phyloP scores from a whole-genome alignment of 176 grass and related monocot genomes.

The Oryza nivara region DNA sequence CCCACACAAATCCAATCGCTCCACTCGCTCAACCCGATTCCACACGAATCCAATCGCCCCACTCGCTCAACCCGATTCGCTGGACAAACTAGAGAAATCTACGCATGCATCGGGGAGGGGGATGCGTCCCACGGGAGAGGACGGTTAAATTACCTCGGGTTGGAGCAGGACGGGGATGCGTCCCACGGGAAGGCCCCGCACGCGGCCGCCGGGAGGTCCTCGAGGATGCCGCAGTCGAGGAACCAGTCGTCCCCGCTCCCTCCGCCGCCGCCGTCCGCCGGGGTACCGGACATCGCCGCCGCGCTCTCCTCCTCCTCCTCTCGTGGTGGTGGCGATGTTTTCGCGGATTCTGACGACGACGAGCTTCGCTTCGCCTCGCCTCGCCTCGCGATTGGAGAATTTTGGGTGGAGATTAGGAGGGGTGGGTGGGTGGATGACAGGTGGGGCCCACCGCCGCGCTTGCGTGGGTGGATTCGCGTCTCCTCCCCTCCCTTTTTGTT shows the following conservation, averaged over 20 bases:
- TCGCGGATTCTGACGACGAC: background rate
- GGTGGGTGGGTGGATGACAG: background rate
- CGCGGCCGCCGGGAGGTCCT: slow-evolving; percentile 51
- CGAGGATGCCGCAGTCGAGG: slow-evolving; percentile 59
- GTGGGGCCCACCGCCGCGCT: background rate
- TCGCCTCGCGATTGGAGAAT: background rate
- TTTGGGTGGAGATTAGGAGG: background rate
- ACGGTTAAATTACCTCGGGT: slow-evolving; percentile 39
- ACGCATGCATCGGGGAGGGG: slow-evolving; percentile 35
- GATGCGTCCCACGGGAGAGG: slow-evolving; percentile 50
- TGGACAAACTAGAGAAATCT: background rate
- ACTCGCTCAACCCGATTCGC: background rate
- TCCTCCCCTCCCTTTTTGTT: background rate
- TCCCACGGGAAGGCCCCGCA: slow-evolving; percentile 58
- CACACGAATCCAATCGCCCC: too few relatives aligned
- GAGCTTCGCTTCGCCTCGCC: too few relatives aligned
- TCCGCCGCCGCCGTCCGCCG: slow-evolving; percentile 24
- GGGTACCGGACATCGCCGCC: slow-evolving; percentile 49
- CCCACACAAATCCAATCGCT: too few relatives aligned
- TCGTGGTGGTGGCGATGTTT: slow-evolving; percentile 6
- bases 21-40: background rate
- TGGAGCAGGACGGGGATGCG: slow-evolving; percentile 50
- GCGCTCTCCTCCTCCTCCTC: background rate
- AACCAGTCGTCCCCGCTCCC: slow-evolving; percentile 51
- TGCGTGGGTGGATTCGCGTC: background rate